phyloP scores from a whole-genome alignment of 768 basidiomycete genomes.

The Cystofilobasidium capitatum region DNA sequence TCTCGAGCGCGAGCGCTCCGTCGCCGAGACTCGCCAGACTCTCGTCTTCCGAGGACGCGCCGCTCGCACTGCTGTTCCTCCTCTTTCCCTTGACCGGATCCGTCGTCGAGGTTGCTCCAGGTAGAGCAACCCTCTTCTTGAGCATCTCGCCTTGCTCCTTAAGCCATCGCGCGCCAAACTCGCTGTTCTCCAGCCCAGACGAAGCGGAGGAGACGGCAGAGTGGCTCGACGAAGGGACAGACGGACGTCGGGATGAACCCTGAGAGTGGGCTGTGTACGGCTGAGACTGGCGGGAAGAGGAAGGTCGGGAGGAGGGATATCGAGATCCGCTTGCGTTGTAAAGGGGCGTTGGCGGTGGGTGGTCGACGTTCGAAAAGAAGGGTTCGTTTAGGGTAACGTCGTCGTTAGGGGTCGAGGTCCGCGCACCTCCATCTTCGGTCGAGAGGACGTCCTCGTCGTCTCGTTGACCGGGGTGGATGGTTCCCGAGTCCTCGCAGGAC shows the following conservation, averaged over 20 bases:
- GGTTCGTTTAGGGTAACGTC: background rate
- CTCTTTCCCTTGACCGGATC: background rate
- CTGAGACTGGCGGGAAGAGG: background rate
- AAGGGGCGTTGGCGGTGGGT: background rate
- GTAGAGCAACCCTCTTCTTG: background rate
- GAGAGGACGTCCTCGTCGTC: background rate
- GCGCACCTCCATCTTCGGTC: background rate
- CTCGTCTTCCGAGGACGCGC: background rate
- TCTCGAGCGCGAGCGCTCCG: conserved; percentile 18
- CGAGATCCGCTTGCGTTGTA: background rate
- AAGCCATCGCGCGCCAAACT: conserved; percentile 70
- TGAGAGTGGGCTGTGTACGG: background rate
- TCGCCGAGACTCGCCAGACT: background rate
- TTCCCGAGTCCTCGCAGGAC: background rate
- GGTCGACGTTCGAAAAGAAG: background rate
- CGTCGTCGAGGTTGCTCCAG: background rate
- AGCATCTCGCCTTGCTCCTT: conserved; percentile 51
- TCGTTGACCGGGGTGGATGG: background rate
- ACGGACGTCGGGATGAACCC: background rate
- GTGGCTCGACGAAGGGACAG: background rate
- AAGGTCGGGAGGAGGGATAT: background rate
- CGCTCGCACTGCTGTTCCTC: background rate
- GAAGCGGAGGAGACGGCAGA: conserved; percentile 9
- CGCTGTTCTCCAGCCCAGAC: conserved; percentile 40
- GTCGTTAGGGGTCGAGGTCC: background rate